Base-by-base conservation (phyloP, 441 rosid species). In the Erysimum cheiri region DNA sequence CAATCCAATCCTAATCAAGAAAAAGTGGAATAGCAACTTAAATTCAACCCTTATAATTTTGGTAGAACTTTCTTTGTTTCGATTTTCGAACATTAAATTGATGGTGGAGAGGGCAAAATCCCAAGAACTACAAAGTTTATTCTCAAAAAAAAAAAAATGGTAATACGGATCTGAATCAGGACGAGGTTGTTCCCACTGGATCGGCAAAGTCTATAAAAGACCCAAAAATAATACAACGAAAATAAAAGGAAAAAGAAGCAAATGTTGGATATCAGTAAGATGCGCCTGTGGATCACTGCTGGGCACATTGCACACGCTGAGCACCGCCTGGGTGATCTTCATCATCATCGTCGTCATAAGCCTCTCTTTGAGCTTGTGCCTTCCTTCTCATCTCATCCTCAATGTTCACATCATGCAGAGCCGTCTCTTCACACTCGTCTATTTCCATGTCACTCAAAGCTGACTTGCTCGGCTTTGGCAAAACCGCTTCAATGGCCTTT, bases 301-400 rank as follows among this genome's bases (percentile, higher is more conserved):
- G 98, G 10, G 98, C 96, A 47, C 98, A 93, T 63, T 93, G 98
- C 64, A 91, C 97, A 73, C 97, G 82, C 77, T 88, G 97, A 36
- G 83, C 93, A 37, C 96, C 92, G 3, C 92, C 93, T 2, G 60
- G 92, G 33, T 69, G 63, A 8, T 60, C 78, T 79, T 80, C 84
- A 36, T 91, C 98, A 48, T 92, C 97, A 0, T 90, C 97, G 2
- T 94, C 97, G 2, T 94, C 98, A 4, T 90, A 88, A 15, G 93
- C 97, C 84, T 90, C 97, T 59, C 84, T 85, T n/a, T 86, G 82
- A n/a, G 80, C 81, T 10, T 82, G 86, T 31, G 88, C 91, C 61
- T 87, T 92, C 74, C 96, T 67, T 54, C 92, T 73, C 97, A 90
- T 92, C 81, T 92, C 99, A 53, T 88, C 97, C 73, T 94, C 99